Percentiles rank a stretch among this genome's conserved stretches.
Evolutionary conservation across 2,329 filamentous ascomycete genomes (phyloP).

Genomic region (Tolypocladium amazonense): DNA sequence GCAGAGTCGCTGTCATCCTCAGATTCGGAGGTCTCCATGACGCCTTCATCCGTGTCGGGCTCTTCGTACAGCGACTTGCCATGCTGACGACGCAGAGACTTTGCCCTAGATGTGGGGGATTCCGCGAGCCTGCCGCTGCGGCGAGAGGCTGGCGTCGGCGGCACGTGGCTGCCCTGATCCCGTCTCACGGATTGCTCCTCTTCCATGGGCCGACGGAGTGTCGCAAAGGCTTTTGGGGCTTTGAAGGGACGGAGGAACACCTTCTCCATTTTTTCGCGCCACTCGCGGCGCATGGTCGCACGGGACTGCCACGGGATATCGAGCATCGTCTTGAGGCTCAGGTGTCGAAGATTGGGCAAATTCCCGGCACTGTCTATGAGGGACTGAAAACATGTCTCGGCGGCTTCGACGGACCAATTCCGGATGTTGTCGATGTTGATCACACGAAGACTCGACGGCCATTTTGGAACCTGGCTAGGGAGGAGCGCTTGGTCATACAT

Average conservation of each 20-base stretch:
- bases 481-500: slow-evolving; percentile 60
- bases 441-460: slow-evolving; percentile 61
- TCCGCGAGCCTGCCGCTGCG: slow-evolving; percentile 26
- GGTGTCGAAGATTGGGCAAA: slow-evolving; percentile 55
- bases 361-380: slow-evolving; percentile 60
- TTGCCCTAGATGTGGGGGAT: slow-evolving; percentile 7
- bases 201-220: slow-evolving; percentile 10
- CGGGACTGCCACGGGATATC: slow-evolving; percentile 75
- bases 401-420: slow-evolving; percentile 59
- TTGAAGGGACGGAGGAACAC: slow-evolving; percentile 48
- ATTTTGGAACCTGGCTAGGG: slow-evolving; percentile 57
- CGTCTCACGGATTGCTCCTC: background rate
- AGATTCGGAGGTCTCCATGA: slow-evolving; percentile 16
- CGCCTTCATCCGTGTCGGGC: slow-evolving; percentile 34
- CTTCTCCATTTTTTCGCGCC: slow-evolving; percentile 59
- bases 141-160: slow-evolving; percentile 17
- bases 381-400: slow-evolving; percentile 69
- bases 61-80: slow-evolving; percentile 28
- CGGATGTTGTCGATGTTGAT: slow-evolving; percentile 71
- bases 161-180: slow-evolving; percentile 9
- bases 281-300: slow-evolving; percentile 66
- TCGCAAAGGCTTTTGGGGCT: slow-evolving; percentile 23
- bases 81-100: slow-evolving; percentile 5
- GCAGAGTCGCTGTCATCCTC: slow-evolving; percentile 5
- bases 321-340: slow-evolving; percentile 69